phyloP scores from a whole-genome alignment of 768 basidiomycete species.

The Boletus bicolor region DNA sequence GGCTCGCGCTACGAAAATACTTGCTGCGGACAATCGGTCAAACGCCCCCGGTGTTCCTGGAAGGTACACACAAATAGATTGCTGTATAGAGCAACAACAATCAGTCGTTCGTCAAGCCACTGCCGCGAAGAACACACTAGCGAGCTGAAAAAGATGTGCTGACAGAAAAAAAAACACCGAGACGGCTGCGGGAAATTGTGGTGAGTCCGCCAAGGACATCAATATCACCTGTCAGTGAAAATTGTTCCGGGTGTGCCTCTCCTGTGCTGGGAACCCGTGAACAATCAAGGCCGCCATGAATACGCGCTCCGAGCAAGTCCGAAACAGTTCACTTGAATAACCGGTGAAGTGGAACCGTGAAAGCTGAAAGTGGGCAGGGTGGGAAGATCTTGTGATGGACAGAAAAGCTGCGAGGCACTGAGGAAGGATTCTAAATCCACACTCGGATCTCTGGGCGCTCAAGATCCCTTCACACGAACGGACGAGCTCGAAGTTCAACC shows the following conservation, averaged over 20 bases:
- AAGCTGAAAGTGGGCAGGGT: background rate
- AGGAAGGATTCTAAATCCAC: slow-evolving; percentile 7
- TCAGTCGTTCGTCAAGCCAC: slow-evolving; percentile 3
- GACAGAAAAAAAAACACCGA: slow-evolving; percentile 9
- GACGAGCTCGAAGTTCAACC: background rate
- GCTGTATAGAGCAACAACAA: slow-evolving; percentile 4
- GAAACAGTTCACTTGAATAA: slow-evolving; percentile 6
- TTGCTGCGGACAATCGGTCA: slow-evolving; percentile 9
- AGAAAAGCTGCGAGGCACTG: background rate
- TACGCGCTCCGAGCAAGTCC: slow-evolving; percentile 6
- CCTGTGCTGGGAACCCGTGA: slow-evolving; percentile 6
- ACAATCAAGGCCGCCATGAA: slow-evolving; percentile 7
- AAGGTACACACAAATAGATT: slow-evolving; percentile 2
- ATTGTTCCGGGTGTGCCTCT: background rate
- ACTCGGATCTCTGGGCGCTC: slow-evolving; percentile 4
- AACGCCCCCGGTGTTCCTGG: background rate
- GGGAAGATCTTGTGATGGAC: slow-evolving; percentile 9
- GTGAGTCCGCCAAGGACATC: slow-evolving; percentile 9
- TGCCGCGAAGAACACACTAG: slow-evolving; percentile 1
- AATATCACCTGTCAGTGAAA: slow-evolving; percentile 10
- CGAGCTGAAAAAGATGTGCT: slow-evolving; percentile 11
- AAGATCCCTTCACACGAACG: slow-evolving; percentile 17
- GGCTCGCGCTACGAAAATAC: background rate
- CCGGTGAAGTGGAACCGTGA: slow-evolving; percentile 9
- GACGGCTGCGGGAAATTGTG: background rate